Evolutionary conservation across 2,329 filamentous ascomycete species (phyloP), one percentile per base, ranked within the genome.

Genomic region (Botrytis medusae): DNA sequence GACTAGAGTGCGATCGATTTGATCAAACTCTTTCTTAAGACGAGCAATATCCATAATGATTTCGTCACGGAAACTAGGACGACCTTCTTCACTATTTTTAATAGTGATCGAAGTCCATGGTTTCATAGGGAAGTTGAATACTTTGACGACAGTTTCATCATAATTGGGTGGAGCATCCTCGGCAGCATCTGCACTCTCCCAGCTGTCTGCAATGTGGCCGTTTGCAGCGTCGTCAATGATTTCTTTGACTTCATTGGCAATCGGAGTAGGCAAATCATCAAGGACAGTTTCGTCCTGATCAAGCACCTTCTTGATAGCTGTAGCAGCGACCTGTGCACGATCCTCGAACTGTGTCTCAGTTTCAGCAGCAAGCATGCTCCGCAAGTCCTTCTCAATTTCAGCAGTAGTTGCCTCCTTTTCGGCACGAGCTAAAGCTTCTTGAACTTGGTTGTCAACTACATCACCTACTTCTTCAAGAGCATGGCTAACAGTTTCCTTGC

Each of bases 11-110:
- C 97, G 93, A 81, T 99, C 96, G 75, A 98, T 91, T 84, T 98
- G 96, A 80, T 99, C 96, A 79, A 98, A 98, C 8, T 97, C 94
- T 84, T 98, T 98, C 87, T 97, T 97, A 76, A 98, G 87, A 73
- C 94, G 90, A 69, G 96, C 95, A 80, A 99, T 96, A 78, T 97
- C 94, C 86, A 97, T 93, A 78, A 97, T 91, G 61, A 91, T 88
- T 77, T 95, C 92, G 73, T 93, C 90, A 54, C 92, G 91, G 82
- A 98, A 91, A 69, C 86, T 83, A 5, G 91, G 87, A 25, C 88
- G 87, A 40, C 86, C 82, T 74, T 89, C 85, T 22, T 87, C 83
- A 74, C 86, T 83, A 74, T 86, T 84, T 81, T 89, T 86, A 78
- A 98, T 88, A 20, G 89, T 90, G 80, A 99, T 96, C 32, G 95